Conservation (phyloP, 2,329 filamentous ascomycete species). For the Calonectria pteridis region DNA sequence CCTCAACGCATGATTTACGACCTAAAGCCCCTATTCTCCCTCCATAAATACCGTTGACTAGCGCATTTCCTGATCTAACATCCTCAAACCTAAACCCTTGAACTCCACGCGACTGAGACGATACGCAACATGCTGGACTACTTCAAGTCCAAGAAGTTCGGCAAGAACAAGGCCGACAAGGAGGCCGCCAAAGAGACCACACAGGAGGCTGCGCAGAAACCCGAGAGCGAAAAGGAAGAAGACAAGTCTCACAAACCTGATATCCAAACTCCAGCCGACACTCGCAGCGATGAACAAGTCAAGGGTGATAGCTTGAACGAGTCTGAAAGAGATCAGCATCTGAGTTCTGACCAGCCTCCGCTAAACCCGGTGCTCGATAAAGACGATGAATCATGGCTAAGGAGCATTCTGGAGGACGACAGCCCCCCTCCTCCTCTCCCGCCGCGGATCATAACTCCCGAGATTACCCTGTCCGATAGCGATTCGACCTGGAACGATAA, state of each 20-base stretch:
- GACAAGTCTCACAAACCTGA: slow-evolving; percentile 31
- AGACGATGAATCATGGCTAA: slow-evolving; percentile 71
- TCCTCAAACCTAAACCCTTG: neutral
- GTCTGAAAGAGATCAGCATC: slow-evolving; percentile 40
- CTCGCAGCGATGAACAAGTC: slow-evolving; percentile 26
- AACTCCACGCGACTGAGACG: slow-evolving; percentile 9
- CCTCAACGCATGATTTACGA: slow-evolving; percentile 15
- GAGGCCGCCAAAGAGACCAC: slow-evolving; percentile 44
- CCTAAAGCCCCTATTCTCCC: slow-evolving; percentile 36
- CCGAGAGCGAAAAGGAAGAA: slow-evolving; percentile 27
- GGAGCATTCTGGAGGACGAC: slow-evolving; percentile 61
- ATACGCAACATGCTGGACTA: slow-evolving; percentile 69
- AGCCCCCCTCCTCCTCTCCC: slow-evolving; percentile 67
- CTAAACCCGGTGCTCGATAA: slow-evolving; percentile 63
- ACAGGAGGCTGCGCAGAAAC: slow-evolving; percentile 27
- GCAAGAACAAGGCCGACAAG: slow-evolving; percentile 69
- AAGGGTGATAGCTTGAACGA: slow-evolving; percentile 6
- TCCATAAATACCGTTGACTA: slow-evolving; percentile 25
- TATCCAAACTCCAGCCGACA: slow-evolving; percentile 29
- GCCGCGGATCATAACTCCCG: slow-evolving; percentile 63
- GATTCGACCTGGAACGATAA: slow-evolving; percentile 19
- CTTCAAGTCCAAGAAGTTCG: slow-evolving; percentile 72
- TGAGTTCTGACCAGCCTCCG: slow-evolving; percentile 42
- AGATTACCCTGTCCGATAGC: slow-evolving; percentile 54
- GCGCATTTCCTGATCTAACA: neutral